Evolutionary conservation across 179 eudicot species (phyloP).

Genomic region (Beta macrorhiza): DNA sequence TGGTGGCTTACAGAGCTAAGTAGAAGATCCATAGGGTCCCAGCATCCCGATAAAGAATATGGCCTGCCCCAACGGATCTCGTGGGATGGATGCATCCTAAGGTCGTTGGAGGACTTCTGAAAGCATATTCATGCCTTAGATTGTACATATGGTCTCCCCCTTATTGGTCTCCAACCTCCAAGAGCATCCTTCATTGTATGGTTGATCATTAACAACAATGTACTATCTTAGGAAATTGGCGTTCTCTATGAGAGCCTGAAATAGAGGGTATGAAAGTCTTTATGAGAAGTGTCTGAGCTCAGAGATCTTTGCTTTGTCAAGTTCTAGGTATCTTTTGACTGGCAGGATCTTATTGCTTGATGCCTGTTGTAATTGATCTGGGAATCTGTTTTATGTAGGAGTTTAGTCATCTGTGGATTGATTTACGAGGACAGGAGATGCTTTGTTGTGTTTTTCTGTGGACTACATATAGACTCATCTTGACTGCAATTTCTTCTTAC

Average conservation of each 20-base stretch:
- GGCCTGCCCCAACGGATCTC: too few species aligned
- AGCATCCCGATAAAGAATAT: too few species aligned
- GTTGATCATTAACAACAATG: not conserved
- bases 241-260: not conserved
- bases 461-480: constrained; percentile 6
- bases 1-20: too few species aligned
- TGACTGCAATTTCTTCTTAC: constrained; percentile 12
- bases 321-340: not conserved
- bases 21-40: too few species aligned
- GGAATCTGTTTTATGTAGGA: not conserved
- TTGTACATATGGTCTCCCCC: too few species aligned
- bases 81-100: too few species aligned
- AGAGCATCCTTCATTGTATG: too few species aligned
- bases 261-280: not conserved
- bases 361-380: not conserved
- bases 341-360: not conserved
- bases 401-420: not conserved
- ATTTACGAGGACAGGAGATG: not conserved
- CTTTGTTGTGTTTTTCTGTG: constrained; percentile 4
- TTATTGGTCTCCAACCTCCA: too few species aligned
- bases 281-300: not conserved
- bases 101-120: too few species aligned
- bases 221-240: not conserved
- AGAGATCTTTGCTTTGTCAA: not conserved
- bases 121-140: too few species aligned